Percentiles rank a stretch among this genome's conserved stretches.
phyloP scores from a whole-genome alignment of 805 yeast genomes.

The Lachancea fermentati region DNA sequence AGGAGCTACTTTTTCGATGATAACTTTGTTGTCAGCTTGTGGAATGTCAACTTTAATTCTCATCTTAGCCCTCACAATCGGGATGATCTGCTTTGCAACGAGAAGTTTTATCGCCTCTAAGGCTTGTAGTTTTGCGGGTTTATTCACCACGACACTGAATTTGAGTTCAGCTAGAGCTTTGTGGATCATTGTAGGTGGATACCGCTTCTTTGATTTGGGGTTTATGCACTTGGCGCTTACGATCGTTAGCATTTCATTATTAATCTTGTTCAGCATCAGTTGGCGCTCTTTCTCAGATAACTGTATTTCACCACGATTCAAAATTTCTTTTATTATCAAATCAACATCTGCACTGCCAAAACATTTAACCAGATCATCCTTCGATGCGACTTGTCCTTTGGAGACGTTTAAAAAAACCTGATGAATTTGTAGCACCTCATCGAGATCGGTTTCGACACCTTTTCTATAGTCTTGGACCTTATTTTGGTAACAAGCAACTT shows the following conservation, averaged over 20 bases:
- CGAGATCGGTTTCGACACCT: constrained; percentile 73
- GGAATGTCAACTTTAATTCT: constrained; percentile 60
- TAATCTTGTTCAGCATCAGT: constrained; percentile 63
- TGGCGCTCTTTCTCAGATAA: constrained; percentile 89
- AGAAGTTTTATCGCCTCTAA: constrained; percentile 81
- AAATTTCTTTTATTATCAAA: constrained; percentile 70
- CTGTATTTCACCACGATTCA: constrained; percentile 90
- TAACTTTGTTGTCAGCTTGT: constrained; percentile 40
- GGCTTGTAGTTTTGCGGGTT: constrained; percentile 82
- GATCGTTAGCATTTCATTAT: constrained; percentile 75
- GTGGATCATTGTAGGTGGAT: constrained; percentile 91
- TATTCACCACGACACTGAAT: constrained; percentile 67
- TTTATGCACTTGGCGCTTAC: constrained; percentile 88
- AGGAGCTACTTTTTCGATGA: constrained; percentile 38
- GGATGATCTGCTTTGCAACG: constrained; percentile 75
- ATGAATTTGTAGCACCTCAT: constrained; percentile 94
- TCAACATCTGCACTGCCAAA: constrained; percentile 77
- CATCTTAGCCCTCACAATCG: constrained; percentile 94
- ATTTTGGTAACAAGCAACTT: constrained; percentile 93
- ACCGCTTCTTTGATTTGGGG: constrained; percentile 82
- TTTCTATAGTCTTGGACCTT: constrained; percentile 91
- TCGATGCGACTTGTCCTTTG: constrained; percentile 87
- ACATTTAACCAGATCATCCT: constrained; percentile 67
- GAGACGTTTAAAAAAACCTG: constrained; percentile 90
- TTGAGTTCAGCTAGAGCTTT: constrained; percentile 76